A percentile compares a stretch with the other conserved stretches of the same genome.
Conservation (phyloP, 2,329 filamentous ascomycete genomes). For the Diaporthe australafricana region DNA sequence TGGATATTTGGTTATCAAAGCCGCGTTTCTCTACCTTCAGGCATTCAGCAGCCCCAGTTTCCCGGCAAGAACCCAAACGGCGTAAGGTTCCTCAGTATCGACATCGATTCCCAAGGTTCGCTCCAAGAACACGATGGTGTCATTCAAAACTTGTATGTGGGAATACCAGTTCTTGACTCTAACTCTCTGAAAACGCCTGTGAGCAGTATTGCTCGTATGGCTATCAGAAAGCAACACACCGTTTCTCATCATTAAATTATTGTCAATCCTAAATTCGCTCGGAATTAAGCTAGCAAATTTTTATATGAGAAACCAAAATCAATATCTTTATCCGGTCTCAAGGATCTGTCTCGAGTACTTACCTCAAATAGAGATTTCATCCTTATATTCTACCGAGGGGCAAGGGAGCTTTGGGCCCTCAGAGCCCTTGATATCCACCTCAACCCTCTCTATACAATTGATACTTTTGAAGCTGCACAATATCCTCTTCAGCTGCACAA, state of each 20-base stretch:
- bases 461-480: slow-evolving; percentile 1
- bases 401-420: neutral
- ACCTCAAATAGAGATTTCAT: neutral
- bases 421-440: neutral
- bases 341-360: neutral
- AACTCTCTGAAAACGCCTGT: neutral
- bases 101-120: neutral
- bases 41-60: neutral
- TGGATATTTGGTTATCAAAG: neutral
- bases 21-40: neutral
- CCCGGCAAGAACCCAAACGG: neutral
- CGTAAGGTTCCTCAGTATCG: neutral
- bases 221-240: neutral
- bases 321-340: neutral
- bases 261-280: neutral
- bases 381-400: neutral
- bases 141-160: neutral
- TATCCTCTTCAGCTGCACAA: neutral
- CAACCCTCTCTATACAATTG: slow-evolving; percentile 1
- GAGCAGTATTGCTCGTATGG: neutral
- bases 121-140: neutral
- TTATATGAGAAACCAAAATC: neutral
- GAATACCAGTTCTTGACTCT: neutral
- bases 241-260: slow-evolving; percentile 3
- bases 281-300: neutral